A percentile compares a stretch with the other conserved stretches of the same genome.
These are phyloP conservation scores for Periconia sp. DNA, from an alignment of 2,329 filamentous ascomycete genomes.

Conservation along the genomic window DNA sequence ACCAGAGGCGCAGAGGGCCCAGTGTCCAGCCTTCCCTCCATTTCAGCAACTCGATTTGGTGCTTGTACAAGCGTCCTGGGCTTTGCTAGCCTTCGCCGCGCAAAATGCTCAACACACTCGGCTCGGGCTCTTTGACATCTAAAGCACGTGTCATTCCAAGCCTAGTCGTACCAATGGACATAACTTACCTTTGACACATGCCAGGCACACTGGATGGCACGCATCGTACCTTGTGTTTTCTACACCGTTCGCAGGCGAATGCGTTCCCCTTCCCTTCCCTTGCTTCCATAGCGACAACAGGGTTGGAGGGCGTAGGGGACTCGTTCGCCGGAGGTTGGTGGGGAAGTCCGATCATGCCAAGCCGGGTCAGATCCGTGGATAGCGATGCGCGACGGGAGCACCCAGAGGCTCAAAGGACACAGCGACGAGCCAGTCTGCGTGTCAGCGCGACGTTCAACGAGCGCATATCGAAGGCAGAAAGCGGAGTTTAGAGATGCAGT, in stretches of 20 bases:
- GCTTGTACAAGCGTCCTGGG: constrained; percentile 31
- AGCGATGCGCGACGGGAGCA: constrained; percentile 4
- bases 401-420: not conserved
- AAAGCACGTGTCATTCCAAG: constrained; percentile 38
- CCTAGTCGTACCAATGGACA: constrained; percentile 12
- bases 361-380: constrained; percentile 22
- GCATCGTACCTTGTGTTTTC: constrained; percentile 46
- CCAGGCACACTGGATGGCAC: constrained; percentile 39
- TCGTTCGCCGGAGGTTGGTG: constrained; percentile 36
- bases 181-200: constrained; percentile 42
- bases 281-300: constrained; percentile 39
- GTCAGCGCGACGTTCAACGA: constrained; percentile 1
- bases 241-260: constrained; percentile 44
- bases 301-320: constrained; percentile 30
- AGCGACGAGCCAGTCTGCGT: constrained; percentile 8
- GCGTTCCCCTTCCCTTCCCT: constrained; percentile 45
- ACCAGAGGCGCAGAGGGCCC: constrained; percentile 33
- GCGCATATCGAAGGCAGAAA: constrained; percentile 6
- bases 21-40: constrained; percentile 43
- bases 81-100: constrained; percentile 43
- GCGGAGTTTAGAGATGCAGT: constrained; percentile 15
- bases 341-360: constrained; percentile 47
- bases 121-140: constrained; percentile 46
- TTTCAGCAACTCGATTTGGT: constrained; percentile 37
- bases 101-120: constrained; percentile 45